Percentiles rank a stretch among this genome's conserved stretches.
phyloP scores from a whole-genome alignment of 441 rosid species.

The Mallotus japonicus region DNA sequence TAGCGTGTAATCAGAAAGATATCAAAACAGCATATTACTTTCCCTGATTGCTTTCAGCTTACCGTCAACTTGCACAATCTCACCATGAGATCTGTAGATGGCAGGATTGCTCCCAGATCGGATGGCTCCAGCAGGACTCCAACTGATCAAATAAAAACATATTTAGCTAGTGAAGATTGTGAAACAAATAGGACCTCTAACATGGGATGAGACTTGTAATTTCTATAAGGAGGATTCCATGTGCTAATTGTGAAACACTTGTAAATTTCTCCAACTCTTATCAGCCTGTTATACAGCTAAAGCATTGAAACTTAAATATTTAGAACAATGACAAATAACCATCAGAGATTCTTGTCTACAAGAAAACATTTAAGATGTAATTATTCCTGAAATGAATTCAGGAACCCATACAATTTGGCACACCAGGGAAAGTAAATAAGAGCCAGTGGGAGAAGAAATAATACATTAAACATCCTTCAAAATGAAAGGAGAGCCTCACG shows the following conservation, averaged over 20 bases:
- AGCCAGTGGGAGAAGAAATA: background rate
- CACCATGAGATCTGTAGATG: conserved; percentile 50
- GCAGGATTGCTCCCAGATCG: conserved; percentile 79
- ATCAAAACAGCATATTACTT: background rate
- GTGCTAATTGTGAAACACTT: background rate
- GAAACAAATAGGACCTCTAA: background rate
- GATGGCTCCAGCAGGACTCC: conserved; percentile 97
- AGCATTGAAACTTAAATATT: conserved; percentile 1
- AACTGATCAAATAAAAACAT: conserved; percentile 43
- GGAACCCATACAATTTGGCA: background rate
- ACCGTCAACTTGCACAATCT: conserved; percentile 69
- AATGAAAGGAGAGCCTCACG: background rate
- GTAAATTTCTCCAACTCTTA: background rate
- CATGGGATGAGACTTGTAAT: no score
- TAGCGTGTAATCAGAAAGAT: background rate
- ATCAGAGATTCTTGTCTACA: background rate
- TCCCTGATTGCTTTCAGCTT: conserved; percentile 20
- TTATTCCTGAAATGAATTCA: background rate
- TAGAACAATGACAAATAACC: background rate
- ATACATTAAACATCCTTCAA: background rate
- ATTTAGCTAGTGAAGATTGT: conserved; percentile 20
- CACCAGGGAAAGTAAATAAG: background rate
- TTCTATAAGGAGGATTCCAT: background rate
- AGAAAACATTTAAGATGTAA: background rate
- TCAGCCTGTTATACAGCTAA: background rate